phyloP scores from a whole-genome alignment of 2,329 filamentous ascomycete species.

The Aspergillus fijiensis region DNA sequence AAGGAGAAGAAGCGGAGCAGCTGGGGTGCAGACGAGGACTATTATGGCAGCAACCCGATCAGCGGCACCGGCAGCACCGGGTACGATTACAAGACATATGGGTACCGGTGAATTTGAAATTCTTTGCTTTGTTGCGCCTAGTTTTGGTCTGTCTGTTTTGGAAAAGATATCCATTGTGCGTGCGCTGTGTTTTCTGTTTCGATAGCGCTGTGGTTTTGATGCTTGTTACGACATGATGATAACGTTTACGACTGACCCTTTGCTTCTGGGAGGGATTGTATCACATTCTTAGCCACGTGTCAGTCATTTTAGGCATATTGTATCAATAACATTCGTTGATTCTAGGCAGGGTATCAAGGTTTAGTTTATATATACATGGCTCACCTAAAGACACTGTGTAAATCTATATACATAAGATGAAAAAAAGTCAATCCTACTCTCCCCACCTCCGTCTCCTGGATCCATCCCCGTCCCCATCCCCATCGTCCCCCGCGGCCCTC shows the following conservation, averaged over 20 bases:
- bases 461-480: too few relatives aligned
- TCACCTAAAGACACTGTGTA: too few relatives aligned
- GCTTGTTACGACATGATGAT: constrained; percentile 7
- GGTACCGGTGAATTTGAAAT: constrained; percentile 23
- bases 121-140: background rate
- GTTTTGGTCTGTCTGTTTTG: background rate
- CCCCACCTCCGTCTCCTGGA: background rate
- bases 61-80: constrained; percentile 22
- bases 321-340: background rate
- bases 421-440: background rate
- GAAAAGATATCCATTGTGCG: constrained; percentile 2
- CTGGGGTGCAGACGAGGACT: constrained; percentile 40
- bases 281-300: constrained; percentile 6
- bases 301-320: background rate
- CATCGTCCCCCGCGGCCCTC: constrained; percentile 4
- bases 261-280: background rate
- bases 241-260: background rate
- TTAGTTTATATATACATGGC: background rate
- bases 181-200: background rate
- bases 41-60: constrained; percentile 38
- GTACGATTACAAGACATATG: constrained; percentile 29
- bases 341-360: background rate
- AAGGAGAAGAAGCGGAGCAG: constrained; percentile 28
- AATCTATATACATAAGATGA: too few relatives aligned
- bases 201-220: background rate